Evolutionary conservation across 2,329 filamentous ascomycete genomes (phyloP).

Genomic region (Pseudogymnoascus sp.): DNA sequence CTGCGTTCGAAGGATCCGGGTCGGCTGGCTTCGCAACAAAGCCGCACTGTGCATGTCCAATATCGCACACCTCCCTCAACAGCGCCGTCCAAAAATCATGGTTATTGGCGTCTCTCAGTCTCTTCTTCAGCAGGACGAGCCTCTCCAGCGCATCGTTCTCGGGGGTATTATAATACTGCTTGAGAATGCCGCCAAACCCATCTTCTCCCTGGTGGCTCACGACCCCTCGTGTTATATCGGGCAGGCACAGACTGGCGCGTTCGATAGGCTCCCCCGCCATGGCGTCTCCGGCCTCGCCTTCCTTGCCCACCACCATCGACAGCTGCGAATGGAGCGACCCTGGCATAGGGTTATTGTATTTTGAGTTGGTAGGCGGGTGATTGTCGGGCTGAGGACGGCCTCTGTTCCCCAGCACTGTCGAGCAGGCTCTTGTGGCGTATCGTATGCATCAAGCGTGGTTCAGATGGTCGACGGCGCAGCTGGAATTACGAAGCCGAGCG

Average conservation of each 20-base stretch:
- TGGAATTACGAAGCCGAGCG: background rate
- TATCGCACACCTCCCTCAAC: slow-evolving; percentile 54
- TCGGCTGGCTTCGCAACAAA: slow-evolving; percentile 59
- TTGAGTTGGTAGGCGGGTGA: background rate
- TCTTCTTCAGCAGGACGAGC: slow-evolving; percentile 49
- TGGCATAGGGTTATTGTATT: background rate
- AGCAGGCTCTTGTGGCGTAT: background rate
- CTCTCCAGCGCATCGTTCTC: slow-evolving; percentile 54
- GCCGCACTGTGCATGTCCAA: slow-evolving; percentile 56
- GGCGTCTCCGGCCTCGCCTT: slow-evolving; percentile 10
- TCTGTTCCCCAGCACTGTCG: background rate
- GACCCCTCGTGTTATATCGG: slow-evolving; percentile 18
- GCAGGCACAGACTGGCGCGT: slow-evolving; percentile 24
- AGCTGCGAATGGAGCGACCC: background rate
- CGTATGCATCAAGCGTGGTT: background rate
- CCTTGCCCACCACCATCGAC: slow-evolving; percentile 8
- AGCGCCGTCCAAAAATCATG: slow-evolving; percentile 56
- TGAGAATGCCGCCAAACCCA: slow-evolving; percentile 23
- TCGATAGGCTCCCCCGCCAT: slow-evolving; percentile 17
- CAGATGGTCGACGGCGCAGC: background rate
- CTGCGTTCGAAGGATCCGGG: slow-evolving; percentile 46
- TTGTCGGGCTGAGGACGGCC: background rate
- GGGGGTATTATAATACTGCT: slow-evolving; percentile 32
- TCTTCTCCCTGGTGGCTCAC: slow-evolving; percentile 23
- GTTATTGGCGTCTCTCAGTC: slow-evolving; percentile 41